These are phyloP conservation scores for Colletotrichum sp. DNA, from an alignment of 2,329 filamentous ascomycete species.

Conservation along the genomic window DNA sequence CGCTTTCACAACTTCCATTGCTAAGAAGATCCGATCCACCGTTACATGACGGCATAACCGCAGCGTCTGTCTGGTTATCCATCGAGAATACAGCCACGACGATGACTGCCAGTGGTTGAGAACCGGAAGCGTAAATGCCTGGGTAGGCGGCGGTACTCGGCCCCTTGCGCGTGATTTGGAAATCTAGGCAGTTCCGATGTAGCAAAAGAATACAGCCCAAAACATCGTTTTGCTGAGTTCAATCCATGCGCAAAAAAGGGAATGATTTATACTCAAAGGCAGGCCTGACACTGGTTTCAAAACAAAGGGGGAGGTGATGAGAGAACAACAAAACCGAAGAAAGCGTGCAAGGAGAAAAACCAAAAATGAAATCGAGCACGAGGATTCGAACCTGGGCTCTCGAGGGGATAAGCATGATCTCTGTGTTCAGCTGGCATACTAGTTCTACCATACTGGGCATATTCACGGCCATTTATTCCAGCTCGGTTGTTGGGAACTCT, in stretches of 20 bases:
- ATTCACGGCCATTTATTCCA: not conserved
- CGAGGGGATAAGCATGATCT: not conserved
- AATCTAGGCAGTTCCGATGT: not conserved
- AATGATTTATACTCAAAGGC: too few species aligned
- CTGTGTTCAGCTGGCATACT: not conserved
- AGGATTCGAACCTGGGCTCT: not conserved
- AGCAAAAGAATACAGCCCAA: not conserved
- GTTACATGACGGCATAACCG: not conserved
- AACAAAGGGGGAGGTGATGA: too few species aligned
- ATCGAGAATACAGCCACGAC: accelerated
- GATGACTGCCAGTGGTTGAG: accelerated
- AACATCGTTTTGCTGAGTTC: too few species aligned
- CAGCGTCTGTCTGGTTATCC: not conserved
- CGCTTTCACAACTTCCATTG: too few species aligned
- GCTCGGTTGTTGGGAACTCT: not conserved
- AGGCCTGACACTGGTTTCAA: too few species aligned
- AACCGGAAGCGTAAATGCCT: accelerated
- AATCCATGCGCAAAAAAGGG: too few species aligned
- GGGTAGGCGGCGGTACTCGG: not conserved
- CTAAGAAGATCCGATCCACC: too few species aligned
- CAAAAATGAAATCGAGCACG: not conserved
- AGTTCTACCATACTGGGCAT: not conserved
- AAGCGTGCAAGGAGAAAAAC: too few species aligned
- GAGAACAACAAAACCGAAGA: too few species aligned
- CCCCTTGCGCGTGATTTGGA: not conserved